Percentiles rank a stretch among this genome's conserved stretches.
These are phyloP conservation scores for Sporothrix inflata DNA, from an alignment of 2,329 filamentous ascomycete species.

Conservation along the genomic window DNA sequence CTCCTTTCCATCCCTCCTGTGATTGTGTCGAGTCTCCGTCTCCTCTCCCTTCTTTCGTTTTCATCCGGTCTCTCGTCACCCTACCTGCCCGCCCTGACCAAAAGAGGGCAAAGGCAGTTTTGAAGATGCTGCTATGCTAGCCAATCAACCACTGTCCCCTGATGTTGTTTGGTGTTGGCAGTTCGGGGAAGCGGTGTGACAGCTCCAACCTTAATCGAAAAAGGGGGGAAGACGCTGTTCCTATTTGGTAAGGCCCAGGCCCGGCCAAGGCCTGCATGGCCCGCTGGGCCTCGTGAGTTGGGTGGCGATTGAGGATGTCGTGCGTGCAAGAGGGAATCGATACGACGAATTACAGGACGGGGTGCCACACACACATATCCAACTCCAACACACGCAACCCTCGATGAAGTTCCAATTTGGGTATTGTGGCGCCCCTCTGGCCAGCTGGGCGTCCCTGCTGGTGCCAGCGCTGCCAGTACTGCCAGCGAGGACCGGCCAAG, in stretches of 20 bases:
- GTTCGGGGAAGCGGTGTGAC: slow-evolving; percentile 24
- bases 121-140: neutral
- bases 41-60: neutral
- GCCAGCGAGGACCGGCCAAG: neutral
- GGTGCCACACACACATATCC: slow-evolving; percentile 8
- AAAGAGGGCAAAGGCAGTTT: neutral
- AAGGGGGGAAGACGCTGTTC: slow-evolving; percentile 5
- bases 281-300: neutral
- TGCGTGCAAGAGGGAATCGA: neutral
- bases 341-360: slow-evolving; percentile 11
- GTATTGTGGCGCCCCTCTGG: slow-evolving; percentile 8
- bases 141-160: slow-evolving; percentile 14
- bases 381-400: neutral
- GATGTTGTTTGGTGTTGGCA: neutral
- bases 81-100: neutral
- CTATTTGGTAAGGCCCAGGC: slow-evolving; percentile 13
- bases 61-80: slow-evolving; percentile 2
- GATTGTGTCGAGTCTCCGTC: neutral
- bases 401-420: neutral
- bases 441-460: neutral
- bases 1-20: neutral
- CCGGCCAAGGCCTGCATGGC: neutral
- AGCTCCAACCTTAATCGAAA: slow-evolving; percentile 19
- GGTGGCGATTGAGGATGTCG: neutral
- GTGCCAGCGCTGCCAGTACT: neutral